phyloP scores from a whole-genome alignment of 2,329 filamentous ascomycete species.

The Reticulascus tulasneorum region DNA sequence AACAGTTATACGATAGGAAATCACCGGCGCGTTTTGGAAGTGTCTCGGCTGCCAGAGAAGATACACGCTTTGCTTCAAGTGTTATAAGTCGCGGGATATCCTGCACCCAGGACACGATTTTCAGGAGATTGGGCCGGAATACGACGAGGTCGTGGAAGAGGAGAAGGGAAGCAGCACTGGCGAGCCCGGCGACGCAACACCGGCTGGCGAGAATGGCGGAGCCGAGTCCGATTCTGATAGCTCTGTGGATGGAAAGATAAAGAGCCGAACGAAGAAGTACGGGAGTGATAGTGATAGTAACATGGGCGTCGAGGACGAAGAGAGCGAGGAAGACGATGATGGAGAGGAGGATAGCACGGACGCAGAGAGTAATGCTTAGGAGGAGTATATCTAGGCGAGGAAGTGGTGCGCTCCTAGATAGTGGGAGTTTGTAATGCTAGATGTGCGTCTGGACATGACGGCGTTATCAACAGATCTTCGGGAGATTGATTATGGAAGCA shows the following conservation, averaged over 20 bases:
- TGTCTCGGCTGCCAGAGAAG: not conserved
- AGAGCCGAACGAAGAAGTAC: not conserved
- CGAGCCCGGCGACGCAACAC: not conserved
- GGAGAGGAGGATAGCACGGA: not conserved
- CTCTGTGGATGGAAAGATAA: not conserved
- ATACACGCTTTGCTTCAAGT: constrained; percentile 5
- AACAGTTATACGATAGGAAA: not conserved
- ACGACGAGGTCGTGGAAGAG: not conserved
- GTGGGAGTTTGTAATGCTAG: too few species aligned
- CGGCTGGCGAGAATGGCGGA: not conserved
- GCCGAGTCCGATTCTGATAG: not conserved
- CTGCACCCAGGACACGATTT: constrained; percentile 1
- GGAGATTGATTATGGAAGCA: too few species aligned
- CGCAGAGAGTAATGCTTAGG: too few species aligned
- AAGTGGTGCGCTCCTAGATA: too few species aligned
- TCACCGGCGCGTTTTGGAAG: not conserved
- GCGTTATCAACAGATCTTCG: too few species aligned
- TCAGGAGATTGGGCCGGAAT: constrained; percentile 1
- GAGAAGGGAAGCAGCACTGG: not conserved
- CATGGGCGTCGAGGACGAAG: not conserved
- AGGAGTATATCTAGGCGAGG: too few species aligned
- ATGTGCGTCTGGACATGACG: too few species aligned
- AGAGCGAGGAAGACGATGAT: not conserved
- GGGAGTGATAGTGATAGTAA: not conserved
- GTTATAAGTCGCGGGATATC: not conserved